Conservation (phyloP, 1,139 yeast species). For the Geotrichum carabidarum region DNA sequence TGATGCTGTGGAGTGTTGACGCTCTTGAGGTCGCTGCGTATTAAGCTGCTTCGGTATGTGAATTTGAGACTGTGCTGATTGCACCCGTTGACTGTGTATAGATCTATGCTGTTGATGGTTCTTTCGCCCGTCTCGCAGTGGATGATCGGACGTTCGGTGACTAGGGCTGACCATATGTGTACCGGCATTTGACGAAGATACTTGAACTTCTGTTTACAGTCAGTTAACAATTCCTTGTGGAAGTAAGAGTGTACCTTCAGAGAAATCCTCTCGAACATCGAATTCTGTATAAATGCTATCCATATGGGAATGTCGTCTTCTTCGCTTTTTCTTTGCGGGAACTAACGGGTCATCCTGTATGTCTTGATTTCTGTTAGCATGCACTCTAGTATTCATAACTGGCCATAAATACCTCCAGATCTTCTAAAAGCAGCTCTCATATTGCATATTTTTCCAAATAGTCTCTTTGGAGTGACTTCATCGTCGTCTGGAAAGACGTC, state of each 20-base stretch:
- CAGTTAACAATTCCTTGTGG: background rate
- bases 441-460: conserved; percentile 21
- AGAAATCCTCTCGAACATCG: background rate
- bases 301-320: conserved; percentile 19
- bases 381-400: background rate
- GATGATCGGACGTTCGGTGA: too few species aligned
- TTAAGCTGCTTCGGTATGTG: too few species aligned
- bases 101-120: too few species aligned
- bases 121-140: too few species aligned
- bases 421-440: conserved; percentile 20
- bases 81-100: too few species aligned
- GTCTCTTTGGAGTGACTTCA: conserved; percentile 19
- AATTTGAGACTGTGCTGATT: too few species aligned
- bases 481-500: conserved; percentile 19
- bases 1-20: too few species aligned
- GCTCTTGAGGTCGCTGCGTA: too few species aligned
- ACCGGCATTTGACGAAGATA: background rate
- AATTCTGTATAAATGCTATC: conserved; percentile 16
- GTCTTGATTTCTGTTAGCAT: background rate
- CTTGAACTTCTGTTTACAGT: background rate
- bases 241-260: background rate
- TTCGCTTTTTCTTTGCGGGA: conserved; percentile 11
- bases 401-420: conserved; percentile 4
- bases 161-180: too few species aligned
- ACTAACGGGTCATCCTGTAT: background rate